These are phyloP conservation scores for Brassica nigra DNA, from an alignment of 345 rosid species.

Conservation along the genomic window DNA sequence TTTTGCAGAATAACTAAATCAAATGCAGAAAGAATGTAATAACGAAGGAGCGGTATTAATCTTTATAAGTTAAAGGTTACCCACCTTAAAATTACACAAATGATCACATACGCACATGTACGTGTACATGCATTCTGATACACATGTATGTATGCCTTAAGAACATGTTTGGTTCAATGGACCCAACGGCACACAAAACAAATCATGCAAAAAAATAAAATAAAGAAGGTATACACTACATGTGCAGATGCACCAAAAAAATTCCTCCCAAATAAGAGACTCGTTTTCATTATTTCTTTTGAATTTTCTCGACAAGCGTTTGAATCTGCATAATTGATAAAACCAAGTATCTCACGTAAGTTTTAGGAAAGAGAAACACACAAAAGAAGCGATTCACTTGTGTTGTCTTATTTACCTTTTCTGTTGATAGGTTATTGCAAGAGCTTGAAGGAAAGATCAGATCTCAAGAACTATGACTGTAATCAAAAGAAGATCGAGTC, in stretches of 20 bases:
- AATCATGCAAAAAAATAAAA: constrained; percentile 29
- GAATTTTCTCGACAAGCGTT: constrained; percentile 6
- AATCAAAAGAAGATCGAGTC: constrained; percentile 21
- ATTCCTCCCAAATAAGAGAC: constrained; percentile 20
- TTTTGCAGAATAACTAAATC: constrained; percentile 5
- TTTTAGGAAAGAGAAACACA: not conserved
- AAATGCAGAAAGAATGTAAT: constrained; percentile 13
- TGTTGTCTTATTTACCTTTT: constrained; percentile 27
- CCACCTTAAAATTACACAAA: constrained; percentile 26
- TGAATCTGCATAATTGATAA: constrained; percentile 31
- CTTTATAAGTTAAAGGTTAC: constrained; percentile 26
- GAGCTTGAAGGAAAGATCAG: constrained; percentile 22
- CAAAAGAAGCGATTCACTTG: not conserved
- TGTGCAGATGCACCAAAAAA: not conserved
- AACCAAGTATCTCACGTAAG: constrained; percentile 3
- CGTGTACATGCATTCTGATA: not conserved
- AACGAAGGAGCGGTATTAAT: not conserved
- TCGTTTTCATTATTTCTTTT: constrained; percentile 18
- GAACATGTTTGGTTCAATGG: constrained; percentile 38
- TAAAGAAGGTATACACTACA: not conserved
- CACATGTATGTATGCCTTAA: constrained; percentile 16
- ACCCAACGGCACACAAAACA: constrained; percentile 7
- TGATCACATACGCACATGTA: not conserved
- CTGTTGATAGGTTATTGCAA: not conserved
- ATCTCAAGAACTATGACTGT: constrained; percentile 65